Conservation (phyloP, 2,329 filamentous ascomycete genomes). For the Arthroderma sp. region DNA sequence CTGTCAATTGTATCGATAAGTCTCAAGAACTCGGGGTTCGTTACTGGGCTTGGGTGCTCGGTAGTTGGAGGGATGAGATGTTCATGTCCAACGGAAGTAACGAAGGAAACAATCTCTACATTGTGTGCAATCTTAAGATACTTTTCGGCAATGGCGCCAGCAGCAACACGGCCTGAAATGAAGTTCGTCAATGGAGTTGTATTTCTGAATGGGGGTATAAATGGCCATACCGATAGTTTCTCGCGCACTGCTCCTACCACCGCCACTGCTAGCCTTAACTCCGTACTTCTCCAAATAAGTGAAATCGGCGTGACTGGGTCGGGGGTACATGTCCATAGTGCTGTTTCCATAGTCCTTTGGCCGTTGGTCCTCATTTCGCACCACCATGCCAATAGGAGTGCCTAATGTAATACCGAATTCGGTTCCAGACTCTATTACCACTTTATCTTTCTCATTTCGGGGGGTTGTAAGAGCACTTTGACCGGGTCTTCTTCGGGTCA, state of each 20-base stretch:
- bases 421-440: conserved; percentile 84
- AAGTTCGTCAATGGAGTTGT: not conserved
- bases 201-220: not conserved
- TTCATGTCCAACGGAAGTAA: conserved; percentile 68
- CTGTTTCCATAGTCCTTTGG: conserved; percentile 81
- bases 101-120: conserved; percentile 84
- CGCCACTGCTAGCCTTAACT: conserved; percentile 78
- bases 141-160: conserved; percentile 86
- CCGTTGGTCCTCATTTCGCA: conserved; percentile 84
- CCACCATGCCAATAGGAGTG: conserved; percentile 76
- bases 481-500: conserved; percentile 79
- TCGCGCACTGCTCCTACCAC: conserved; percentile 79
- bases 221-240: conserved; percentile 66
- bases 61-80: conserved; percentile 63
- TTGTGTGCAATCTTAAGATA: conserved; percentile 70
- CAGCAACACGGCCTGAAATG: conserved; percentile 61
- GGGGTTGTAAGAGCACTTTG: conserved; percentile 86
- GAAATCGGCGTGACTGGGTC: conserved; percentile 89
- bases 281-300: conserved; percentile 98
- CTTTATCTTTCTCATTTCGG: conserved; percentile 79
- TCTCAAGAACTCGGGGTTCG: conserved; percentile 66
- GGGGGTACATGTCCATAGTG: conserved; percentile 84
- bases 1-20: conserved; percentile 63
- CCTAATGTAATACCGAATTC: conserved; percentile 84
- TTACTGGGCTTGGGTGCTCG: conserved; percentile 55